Percentiles rank a stretch among this genome's conserved stretches.
Conservation (phyloP, 1,139 yeast species). For the Wickerhamiella infanticola region DNA sequence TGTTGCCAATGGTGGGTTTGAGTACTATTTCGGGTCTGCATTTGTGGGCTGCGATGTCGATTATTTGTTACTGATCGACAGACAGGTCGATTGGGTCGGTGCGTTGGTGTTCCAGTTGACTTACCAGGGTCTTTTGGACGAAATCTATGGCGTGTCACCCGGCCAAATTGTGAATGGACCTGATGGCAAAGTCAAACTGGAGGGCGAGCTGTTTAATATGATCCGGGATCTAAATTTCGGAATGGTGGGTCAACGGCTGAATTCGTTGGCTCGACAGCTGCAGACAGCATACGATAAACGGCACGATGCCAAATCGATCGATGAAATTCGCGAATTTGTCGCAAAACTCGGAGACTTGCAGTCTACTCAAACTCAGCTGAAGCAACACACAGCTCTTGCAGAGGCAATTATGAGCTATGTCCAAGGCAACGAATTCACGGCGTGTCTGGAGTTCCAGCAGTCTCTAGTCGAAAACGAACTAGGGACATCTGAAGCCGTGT, state of each 20-base stretch:
- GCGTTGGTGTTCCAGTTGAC: slow-evolving; percentile 63
- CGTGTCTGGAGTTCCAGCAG: slow-evolving; percentile 56
- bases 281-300: slow-evolving; percentile 55
- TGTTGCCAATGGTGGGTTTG: slow-evolving; percentile 11
- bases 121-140: slow-evolving; percentile 72
- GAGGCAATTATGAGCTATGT: slow-evolving; percentile 48
- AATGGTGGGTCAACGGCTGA: slow-evolving; percentile 57
- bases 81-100: slow-evolving; percentile 58
- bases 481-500: slow-evolving; percentile 40
- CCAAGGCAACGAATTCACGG: slow-evolving; percentile 35
- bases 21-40: slow-evolving; percentile 20
- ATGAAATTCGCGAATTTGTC: slow-evolving; percentile 59
- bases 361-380: slow-evolving; percentile 47
- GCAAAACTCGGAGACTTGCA: slow-evolving; percentile 55
- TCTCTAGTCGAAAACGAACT: slow-evolving; percentile 42
- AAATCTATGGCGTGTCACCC: slow-evolving; percentile 38
- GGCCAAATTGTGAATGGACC: slow-evolving; percentile 31
- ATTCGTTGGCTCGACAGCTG: slow-evolving; percentile 51
- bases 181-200: slow-evolving; percentile 17
- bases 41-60: slow-evolving; percentile 24
- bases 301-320: slow-evolving; percentile 42
- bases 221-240: slow-evolving; percentile 64
- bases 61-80: slow-evolving; percentile 54
- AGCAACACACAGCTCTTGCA: slow-evolving; percentile 63
- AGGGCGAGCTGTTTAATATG: slow-evolving; percentile 32